phyloP scores from a whole-genome alignment of 2,329 filamentous ascomycete genomes.

The Sclerotiophoma versabilis region DNA sequence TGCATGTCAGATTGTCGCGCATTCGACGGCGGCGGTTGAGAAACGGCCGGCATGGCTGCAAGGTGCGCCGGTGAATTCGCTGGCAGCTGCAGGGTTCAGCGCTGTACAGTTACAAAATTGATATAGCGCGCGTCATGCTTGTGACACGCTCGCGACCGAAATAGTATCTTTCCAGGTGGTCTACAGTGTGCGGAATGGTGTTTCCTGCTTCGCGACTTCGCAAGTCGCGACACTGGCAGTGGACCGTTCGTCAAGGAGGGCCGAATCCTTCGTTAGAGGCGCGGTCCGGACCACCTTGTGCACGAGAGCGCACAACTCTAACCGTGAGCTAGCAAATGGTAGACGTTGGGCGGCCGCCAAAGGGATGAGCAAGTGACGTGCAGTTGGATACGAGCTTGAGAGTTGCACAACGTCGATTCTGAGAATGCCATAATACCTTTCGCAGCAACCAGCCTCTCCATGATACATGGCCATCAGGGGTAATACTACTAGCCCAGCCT shows the following conservation, averaged over 20 bases:
- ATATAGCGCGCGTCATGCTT: constrained; percentile 32
- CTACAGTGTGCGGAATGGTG: constrained; percentile 11
- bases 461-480: constrained; percentile 10
- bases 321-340: constrained; percentile 12
- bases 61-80: constrained; percentile 16
- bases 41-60: constrained; percentile 18
- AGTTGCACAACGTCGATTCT: constrained; percentile 7
- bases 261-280: constrained; percentile 14
- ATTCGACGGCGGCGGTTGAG: constrained; percentile 10
- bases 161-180: constrained; percentile 6
- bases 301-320: constrained; percentile 5
- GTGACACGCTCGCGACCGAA: constrained; percentile 19
- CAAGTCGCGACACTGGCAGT: constrained; percentile 12
- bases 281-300: constrained; percentile 9
- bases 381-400: background rate
- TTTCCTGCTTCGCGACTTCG: constrained; percentile 11
- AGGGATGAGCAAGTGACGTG: constrained; percentile 2
- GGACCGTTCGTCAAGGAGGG: constrained; percentile 7
- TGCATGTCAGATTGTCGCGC: constrained; percentile 18
- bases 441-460: constrained; percentile 6
- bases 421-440: constrained; percentile 4
- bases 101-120: constrained; percentile 14
- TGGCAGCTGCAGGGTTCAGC: constrained; percentile 21
- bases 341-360: constrained; percentile 9
- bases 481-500: constrained; percentile 9